These are phyloP conservation scores for Wallacemonas sp. DNA, from an alignment of 208 protist genomes.

Conservation along the genomic window DNA sequence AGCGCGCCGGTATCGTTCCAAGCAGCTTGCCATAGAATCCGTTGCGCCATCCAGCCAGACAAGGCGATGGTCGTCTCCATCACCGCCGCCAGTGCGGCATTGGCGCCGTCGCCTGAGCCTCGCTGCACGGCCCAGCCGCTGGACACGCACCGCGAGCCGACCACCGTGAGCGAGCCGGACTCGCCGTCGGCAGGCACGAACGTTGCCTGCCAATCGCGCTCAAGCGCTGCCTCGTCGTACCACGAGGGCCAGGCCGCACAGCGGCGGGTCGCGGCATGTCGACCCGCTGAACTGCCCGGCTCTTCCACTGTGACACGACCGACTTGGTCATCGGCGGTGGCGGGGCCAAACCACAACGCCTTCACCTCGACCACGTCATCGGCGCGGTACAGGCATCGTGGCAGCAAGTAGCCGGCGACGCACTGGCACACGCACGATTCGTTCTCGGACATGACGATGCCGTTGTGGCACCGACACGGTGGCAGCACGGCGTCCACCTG, in stretches of 20 bases:
- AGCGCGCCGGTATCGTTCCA: not conserved
- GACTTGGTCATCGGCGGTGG: not conserved
- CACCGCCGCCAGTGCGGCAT: not conserved
- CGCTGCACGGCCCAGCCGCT: not conserved
- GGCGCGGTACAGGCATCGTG: slow-evolving; percentile 43
- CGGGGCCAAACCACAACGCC: slow-evolving; percentile 14
- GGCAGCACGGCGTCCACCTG: not conserved
- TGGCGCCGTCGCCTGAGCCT: not conserved
- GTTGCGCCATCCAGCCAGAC: slow-evolving; percentile 37
- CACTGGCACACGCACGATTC: slow-evolving; percentile 28
- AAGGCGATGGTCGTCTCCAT: slow-evolving; percentile 18
- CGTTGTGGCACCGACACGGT: slow-evolving; percentile 34
- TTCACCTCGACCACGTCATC: slow-evolving; percentile 18
- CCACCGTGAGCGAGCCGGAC: not conserved
- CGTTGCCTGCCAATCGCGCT: not conserved
- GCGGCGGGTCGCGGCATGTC: not conserved
- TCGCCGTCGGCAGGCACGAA: not conserved
- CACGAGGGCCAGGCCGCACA: not conserved
- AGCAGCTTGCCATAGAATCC: slow-evolving; percentile 14
- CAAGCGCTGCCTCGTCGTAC: slow-evolving; percentile 1
- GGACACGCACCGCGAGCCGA: not conserved
- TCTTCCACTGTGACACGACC: too few relatives aligned
- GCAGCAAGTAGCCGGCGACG: slow-evolving; percentile 34
- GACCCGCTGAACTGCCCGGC: too few relatives aligned
- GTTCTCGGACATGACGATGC: slow-evolving; percentile 11